Conservation (phyloP, 305 asterid genomes). For the Solanum hybrid region DNA sequence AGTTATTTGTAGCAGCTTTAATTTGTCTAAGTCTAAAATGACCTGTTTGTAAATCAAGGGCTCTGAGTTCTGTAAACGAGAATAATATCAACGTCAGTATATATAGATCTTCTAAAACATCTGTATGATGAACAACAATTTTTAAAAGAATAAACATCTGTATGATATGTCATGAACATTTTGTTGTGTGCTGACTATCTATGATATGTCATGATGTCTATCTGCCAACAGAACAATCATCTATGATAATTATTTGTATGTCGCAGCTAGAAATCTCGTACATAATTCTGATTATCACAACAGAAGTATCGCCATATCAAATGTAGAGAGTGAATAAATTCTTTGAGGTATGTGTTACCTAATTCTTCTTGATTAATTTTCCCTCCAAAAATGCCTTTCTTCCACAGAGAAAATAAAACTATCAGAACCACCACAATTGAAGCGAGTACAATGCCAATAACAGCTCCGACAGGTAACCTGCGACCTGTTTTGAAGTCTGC, state of each 20-base stretch:
- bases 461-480: slow-evolving; percentile 60
- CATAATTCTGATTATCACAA: neutral
- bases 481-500: no score
- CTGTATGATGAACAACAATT: neutral
- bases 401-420: slow-evolving; percentile 42
- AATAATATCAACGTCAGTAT: slow-evolving; percentile 9
- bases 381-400: slow-evolving; percentile 49
- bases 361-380: slow-evolving; percentile 39
- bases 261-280: neutral
- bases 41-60: slow-evolving; percentile 80
- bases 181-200: no score
- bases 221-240: neutral
- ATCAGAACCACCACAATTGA: slow-evolving; percentile 31
- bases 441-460: slow-evolving; percentile 53
- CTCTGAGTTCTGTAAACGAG: slow-evolving; percentile 60
- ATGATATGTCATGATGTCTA: neutral
- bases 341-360: slow-evolving; percentile 30
- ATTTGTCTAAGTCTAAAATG: slow-evolving; percentile 67
- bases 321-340: neutral
- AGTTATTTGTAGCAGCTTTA: slow-evolving; percentile 74
- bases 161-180: no score
- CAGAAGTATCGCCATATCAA: neutral
- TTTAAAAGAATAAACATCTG: neutral
- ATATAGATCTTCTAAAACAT: neutral
- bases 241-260: neutral